Evolutionary conservation across 805 yeast species (phyloP).

Genomic region (Barnettozyma salicaria): DNA sequence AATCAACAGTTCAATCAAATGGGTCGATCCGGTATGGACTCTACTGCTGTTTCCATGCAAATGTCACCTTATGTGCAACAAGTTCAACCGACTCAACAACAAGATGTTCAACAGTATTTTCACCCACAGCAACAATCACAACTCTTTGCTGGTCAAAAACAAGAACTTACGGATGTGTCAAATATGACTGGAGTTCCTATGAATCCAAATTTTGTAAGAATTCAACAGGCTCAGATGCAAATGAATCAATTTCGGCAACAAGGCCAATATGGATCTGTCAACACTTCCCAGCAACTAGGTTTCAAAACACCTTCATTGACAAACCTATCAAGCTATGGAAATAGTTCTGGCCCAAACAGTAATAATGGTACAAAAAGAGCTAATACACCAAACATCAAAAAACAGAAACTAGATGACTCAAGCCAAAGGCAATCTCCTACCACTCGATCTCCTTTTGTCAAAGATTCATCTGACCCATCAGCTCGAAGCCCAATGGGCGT

Average conservation of each 20-base stretch:
- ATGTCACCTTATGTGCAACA: conserved; percentile 10
- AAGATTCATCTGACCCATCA: conserved; percentile 2
- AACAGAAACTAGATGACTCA: conserved; percentile 16
- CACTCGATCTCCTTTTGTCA: conserved; percentile 8
- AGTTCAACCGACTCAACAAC: conserved; percentile 8
- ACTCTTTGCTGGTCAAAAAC: conserved; percentile 22
- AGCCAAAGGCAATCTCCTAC: conserved; percentile 13
- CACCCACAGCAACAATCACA: conserved; percentile 26
- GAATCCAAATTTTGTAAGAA: conserved; percentile 24
- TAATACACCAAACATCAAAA: conserved; percentile 20
- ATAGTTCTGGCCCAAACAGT: background rate
- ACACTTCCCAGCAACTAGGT: conserved; percentile 20
- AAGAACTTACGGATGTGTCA: conserved; percentile 7
- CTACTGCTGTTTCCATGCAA: conserved; percentile 1
- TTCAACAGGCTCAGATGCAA: conserved; percentile 38
- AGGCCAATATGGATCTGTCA: conserved; percentile 11
- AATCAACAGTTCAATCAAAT: conserved; percentile 3
- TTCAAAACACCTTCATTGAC: conserved; percentile 9
- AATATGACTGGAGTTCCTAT: conserved; percentile 10
- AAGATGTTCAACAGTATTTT: conserved; percentile 8
- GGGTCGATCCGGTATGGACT: background rate
- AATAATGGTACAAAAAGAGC: conserved; percentile 7
- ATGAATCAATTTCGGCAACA: conserved; percentile 47
- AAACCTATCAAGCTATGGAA: background rate
- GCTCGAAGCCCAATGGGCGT: conserved; percentile 11